Evolutionary conservation across 495 filamentous ascomycete genomes (phyloP).

Genomic region (Filosporella fistucella): DNA sequence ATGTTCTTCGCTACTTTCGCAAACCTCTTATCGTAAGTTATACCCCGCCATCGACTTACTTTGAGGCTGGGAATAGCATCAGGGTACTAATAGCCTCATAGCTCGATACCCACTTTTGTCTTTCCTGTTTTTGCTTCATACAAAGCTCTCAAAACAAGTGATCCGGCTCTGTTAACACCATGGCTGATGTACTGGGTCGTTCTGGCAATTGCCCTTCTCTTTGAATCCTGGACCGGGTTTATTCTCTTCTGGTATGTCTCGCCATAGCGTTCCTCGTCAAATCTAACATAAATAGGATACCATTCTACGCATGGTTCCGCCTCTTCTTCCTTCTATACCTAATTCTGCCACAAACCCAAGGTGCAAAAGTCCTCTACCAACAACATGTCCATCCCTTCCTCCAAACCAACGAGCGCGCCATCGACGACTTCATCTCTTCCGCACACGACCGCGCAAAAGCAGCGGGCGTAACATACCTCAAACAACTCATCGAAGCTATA

Average conservation of each 20-base stretch:
- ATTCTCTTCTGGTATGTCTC: conserved; percentile 68
- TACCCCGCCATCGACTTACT: conserved; percentile 15
- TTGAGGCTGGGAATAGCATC: conserved; percentile 13
- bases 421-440: conserved; percentile 83
- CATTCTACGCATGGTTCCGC: conserved; percentile 92
- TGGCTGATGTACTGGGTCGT: conserved; percentile 99
- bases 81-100: conserved; percentile 32
- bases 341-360: conserved; percentile 93
- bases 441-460: conserved; percentile 75
- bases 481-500: conserved; percentile 68
- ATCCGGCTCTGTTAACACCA: conserved; percentile 89
- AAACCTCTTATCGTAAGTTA: conserved; percentile 73
- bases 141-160: conserved; percentile 91
- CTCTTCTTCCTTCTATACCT: conserved; percentile 88
- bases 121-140: conserved; percentile 97
- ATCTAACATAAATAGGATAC: no score
- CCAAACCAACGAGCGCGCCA: conserved; percentile 77
- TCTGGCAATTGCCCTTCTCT: conserved; percentile 70
- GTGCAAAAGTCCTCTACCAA: conserved; percentile 79
- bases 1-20: conserved; percentile 86
- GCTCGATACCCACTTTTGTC: conserved; percentile 83
- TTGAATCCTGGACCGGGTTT: conserved; percentile 84
- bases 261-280: no score
- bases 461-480: conserved; percentile 77
- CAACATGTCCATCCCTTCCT: conserved; percentile 86